Base-by-base conservation (phyloP, 2,329 filamentous ascomycete species). In the Apiospora malaysiana region DNA sequence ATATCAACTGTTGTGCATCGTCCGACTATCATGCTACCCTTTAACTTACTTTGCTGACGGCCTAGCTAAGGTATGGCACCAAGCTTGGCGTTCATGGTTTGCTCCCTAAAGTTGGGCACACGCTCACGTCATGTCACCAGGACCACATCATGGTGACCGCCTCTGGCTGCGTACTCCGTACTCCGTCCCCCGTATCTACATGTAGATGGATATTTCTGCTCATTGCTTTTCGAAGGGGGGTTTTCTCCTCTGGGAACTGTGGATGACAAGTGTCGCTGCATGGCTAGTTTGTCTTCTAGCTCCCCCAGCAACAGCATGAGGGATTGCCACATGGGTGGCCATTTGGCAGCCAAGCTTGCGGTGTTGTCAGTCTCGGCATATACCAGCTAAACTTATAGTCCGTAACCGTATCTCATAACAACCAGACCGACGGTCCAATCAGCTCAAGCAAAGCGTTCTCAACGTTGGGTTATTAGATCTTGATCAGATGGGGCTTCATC, bases 301-400 rank as follows among this genome's bases (percentile, higher is more conserved):
- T 59, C 21, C 51, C 27, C 27, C 51, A 40, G 56, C 56, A 63
- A 63, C 56, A 63, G 32, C 56, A 63, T 14, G 7, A 63, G 10
- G 56, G 27, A 63, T 40, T 40, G 56, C 56, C 56, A 40, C 56
- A 63, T 63, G 56, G 56, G 56, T 32, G 49, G 23, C 37, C 23
- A 12, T 40, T 40, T 25, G 25, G 23, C 23, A 40, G 56, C 56
- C 32, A 40, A 63, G 56, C 32, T 23, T 63, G 56, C 56, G 32
- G 56, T 63, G 56, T 63, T 63, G 56, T 63, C 56, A 40, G 56
- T 40, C 56, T 63, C 56, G 56, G 56, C 56, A 63, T 37, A 59
- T 40, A 63, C 18, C 27, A 40, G 12, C 32, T 40, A 63, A 7
- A 8, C 9, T 16, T 59, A 59, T 63, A 63, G 21, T 40, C 32